phyloP scores from a whole-genome alignment of 257 asterid species.

The Eustoma russellianum region DNA sequence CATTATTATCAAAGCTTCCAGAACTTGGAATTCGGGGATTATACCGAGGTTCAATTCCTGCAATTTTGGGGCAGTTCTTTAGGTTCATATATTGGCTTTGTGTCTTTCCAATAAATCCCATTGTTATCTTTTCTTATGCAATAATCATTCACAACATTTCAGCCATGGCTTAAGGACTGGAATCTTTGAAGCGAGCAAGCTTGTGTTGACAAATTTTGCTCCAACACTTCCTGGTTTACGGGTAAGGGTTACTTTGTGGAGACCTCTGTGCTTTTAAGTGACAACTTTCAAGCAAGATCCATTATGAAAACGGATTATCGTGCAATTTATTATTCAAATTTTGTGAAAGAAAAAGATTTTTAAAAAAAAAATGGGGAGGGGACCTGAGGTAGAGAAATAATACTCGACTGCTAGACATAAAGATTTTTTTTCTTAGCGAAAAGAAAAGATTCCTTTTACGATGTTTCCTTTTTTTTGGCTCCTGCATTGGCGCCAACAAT shows the following conservation, averaged over 20 bases:
- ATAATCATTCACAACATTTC: conserved; percentile 17
- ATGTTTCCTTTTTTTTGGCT: too few species aligned
- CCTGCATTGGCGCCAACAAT: too few species aligned
- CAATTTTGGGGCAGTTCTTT: conserved; percentile 91
- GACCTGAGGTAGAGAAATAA: too few species aligned
- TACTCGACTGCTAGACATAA: too few species aligned
- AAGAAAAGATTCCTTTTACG: too few species aligned
- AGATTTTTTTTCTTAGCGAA: too few species aligned
- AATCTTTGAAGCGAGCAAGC: conserved; percentile 90
- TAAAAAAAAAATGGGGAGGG: too few species aligned
- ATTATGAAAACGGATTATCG: too few species aligned
- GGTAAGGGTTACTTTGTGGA: conserved; percentile 26
- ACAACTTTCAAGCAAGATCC: too few species aligned
- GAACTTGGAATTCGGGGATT: conserved; percentile 76
- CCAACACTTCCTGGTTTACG: conserved; percentile 88
- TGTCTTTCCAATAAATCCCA: not conserved
- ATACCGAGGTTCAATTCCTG: conserved; percentile 93
- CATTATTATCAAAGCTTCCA: conserved; percentile 78
- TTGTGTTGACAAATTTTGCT: conserved; percentile 75
- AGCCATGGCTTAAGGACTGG: conserved; percentile 99
- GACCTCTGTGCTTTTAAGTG: too few species aligned
- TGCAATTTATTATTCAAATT: too few species aligned
- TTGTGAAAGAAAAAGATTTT: too few species aligned
- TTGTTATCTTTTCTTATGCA: not conserved
- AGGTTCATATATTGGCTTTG: conserved; percentile 34